Evolutionary conservation across 2,329 filamentous ascomycete genomes (phyloP).

Genomic region (Penicillium sp.): DNA sequence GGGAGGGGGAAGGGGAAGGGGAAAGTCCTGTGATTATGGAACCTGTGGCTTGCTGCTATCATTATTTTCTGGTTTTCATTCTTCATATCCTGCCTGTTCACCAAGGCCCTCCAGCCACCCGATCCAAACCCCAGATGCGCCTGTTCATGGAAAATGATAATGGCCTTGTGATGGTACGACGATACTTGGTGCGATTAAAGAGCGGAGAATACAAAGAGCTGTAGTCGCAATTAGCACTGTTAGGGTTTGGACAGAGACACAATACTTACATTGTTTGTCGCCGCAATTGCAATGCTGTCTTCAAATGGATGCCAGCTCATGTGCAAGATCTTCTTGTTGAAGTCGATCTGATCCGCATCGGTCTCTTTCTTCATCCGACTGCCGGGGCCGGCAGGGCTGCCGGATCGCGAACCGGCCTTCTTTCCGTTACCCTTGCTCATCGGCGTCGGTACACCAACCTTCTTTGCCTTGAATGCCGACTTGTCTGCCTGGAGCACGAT

Average conservation of each 20-base stretch:
- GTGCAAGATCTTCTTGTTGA: constrained; percentile 99
- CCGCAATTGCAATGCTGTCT: constrained; percentile 98
- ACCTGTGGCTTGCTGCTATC: constrained; percentile 25
- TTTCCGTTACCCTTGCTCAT: constrained; percentile 82
- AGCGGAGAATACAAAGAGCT: constrained; percentile 79
- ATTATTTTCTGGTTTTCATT: constrained; percentile 24
- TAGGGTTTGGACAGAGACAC: not conserved
- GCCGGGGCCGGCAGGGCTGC: constrained; percentile 82
- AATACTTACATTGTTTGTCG: constrained; percentile 92
- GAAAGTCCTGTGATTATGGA: constrained; percentile 28
- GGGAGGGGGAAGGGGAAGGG: too few species aligned
- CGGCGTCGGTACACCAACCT: constrained; percentile 94
- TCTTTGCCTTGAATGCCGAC: constrained; percentile 99
- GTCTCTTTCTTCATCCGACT: constrained; percentile 99
- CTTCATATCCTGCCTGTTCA: constrained; percentile 17
- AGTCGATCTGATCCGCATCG: constrained; percentile 98
- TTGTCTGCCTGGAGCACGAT: constrained; percentile 98
- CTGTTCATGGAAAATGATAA: constrained; percentile 27
- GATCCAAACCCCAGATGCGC: constrained; percentile 23
- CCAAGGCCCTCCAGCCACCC: constrained; percentile 19
- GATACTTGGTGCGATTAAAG: constrained; percentile 49
- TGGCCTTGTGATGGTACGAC: constrained; percentile 13
- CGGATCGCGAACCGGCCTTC: constrained; percentile 84
- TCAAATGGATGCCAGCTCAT: constrained; percentile 99
- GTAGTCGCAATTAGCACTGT: constrained; percentile 20